Evolutionary conservation across 2,329 filamentous ascomycete species (phyloP), one percentile per base, ranked within the genome.

Genomic region (Beauveria sp.): DNA sequence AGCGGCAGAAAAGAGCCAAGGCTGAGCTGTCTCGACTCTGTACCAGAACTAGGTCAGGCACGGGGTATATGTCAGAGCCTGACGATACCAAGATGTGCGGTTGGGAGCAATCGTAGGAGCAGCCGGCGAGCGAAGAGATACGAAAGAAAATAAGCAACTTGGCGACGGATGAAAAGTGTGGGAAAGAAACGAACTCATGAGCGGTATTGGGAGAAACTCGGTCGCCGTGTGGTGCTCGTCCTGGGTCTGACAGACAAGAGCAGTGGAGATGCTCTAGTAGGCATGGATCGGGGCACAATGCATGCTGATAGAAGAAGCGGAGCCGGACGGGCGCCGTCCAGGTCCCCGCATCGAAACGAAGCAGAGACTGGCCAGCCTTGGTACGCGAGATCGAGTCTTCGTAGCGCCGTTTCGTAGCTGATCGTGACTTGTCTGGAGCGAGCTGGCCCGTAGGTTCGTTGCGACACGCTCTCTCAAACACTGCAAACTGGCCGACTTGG

Each of bases 241-340:
- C 30, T 58, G 42, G 45, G 55, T 45, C 30, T 58, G 43, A 20
- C 26, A 12, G 58, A 20, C 58, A 49, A 49, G 58, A 28, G 30
- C 47, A 46, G 49, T 60, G 58, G 49, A 60, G 58, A 60, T 60
- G 42, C 47, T 38, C 5, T 40, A 5, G 52, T 16, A 55, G 30
- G 45, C 45, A 61, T 61, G 52, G 59, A 61, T 61, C 59, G 59
- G 45, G 59, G 34, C 52, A 51, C 22, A 55, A 56, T 40, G 52
- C 55, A 56, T 46, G 52, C 52, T 55, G 58, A 55, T 60, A 42
- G 58, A 60, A 54, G 50, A 47, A 56, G 59, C 59, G 59, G 59
- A 61, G 52, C 52, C 24, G 45, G 24, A 61, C 59, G 30, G 55
- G 30, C 55, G 30, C 30, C 55, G 43, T 40, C n/a, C 8, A 18